These are phyloP conservation scores for Oryza australiensis DNA, from an alignment of 176 grass and related monocot genomes.

Conservation along the genomic window DNA sequence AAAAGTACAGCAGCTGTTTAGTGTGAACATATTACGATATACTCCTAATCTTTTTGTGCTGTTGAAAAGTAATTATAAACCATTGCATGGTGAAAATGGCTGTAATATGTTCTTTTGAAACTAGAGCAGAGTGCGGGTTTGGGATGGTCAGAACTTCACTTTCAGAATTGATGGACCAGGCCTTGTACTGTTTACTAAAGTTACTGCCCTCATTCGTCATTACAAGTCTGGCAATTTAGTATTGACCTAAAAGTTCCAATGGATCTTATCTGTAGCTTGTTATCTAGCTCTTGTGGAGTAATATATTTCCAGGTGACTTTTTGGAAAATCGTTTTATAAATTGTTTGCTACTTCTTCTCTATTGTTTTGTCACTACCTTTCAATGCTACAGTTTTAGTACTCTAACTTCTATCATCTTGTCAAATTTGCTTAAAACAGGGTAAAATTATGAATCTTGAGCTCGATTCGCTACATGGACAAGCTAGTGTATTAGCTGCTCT, in stretches of 20 bases:
- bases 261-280: constrained; percentile 18
- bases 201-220: constrained; percentile 18
- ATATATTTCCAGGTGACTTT: constrained; percentile 1
- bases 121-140: neutral
- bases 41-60: constrained; percentile 5
- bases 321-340: constrained; percentile 7
- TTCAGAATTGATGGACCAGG: neutral
- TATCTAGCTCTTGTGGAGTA: neutral
- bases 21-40: too few relatives aligned
- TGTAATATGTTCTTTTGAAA: constrained; percentile 20
- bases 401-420: constrained; percentile 28
- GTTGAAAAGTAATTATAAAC: neutral
- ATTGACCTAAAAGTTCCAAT: neutral
- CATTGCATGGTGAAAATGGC: neutral
- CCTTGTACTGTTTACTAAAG: constrained; percentile 8
- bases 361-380: constrained; percentile 14
- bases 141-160: neutral
- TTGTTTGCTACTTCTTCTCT: constrained; percentile 26
- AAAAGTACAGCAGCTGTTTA: constrained; percentile 8
- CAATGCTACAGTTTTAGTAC: constrained; percentile 7
- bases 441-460: constrained; percentile 67
- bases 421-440: constrained; percentile 58
- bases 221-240: constrained; percentile 19
- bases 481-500: constrained; percentile 86
- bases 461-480: constrained; percentile 82